Evolutionary conservation across 2,329 filamentous ascomycete species (phyloP).

Genomic region (Trichoderma sp.): DNA sequence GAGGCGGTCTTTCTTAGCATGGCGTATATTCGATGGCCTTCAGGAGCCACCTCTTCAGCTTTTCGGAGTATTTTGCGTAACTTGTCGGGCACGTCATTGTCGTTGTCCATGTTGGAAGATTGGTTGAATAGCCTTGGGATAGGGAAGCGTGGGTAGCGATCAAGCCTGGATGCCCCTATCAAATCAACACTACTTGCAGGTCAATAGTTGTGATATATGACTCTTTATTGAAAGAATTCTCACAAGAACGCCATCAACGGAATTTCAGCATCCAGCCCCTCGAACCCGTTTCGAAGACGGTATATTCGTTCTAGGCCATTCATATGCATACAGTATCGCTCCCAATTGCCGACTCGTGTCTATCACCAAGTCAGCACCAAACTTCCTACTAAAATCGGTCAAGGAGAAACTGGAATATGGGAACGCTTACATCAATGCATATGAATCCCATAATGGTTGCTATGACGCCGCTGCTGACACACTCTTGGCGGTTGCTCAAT

Average conservation of each 20-base stretch:
- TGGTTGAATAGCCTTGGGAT: not conserved
- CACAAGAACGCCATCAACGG: constrained; percentile 2
- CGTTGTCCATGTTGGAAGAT: not conserved
- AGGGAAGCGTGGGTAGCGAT: constrained; percentile 11
- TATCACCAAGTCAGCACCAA: not conserved
- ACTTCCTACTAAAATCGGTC: too few relatives aligned
- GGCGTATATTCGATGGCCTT: not conserved
- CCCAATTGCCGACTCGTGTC: constrained; percentile 15
- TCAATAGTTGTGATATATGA: not conserved
- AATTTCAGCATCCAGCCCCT: not conserved
- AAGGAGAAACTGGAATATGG: fast-evolving
- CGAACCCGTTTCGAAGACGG: constrained; percentile 8
- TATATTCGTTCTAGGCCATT: constrained; percentile 15
- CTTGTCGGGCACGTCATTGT: not conserved
- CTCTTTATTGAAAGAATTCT: not conserved
- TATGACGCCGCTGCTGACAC: not conserved
- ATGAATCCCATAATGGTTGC: constrained; percentile 20
- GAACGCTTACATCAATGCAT: constrained; percentile 12
- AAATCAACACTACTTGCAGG: not conserved
- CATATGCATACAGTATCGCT: constrained; percentile 9
- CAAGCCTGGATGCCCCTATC: constrained; percentile 14
- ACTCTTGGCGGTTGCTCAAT: constrained; percentile 7
- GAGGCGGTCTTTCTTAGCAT: not conserved
- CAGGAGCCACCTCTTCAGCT: not conserved
- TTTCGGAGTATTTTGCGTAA: not conserved